These are phyloP conservation scores for Alternaria ventricosa DNA, from an alignment of 2,329 filamentous ascomycete species.

Conservation along the genomic window DNA sequence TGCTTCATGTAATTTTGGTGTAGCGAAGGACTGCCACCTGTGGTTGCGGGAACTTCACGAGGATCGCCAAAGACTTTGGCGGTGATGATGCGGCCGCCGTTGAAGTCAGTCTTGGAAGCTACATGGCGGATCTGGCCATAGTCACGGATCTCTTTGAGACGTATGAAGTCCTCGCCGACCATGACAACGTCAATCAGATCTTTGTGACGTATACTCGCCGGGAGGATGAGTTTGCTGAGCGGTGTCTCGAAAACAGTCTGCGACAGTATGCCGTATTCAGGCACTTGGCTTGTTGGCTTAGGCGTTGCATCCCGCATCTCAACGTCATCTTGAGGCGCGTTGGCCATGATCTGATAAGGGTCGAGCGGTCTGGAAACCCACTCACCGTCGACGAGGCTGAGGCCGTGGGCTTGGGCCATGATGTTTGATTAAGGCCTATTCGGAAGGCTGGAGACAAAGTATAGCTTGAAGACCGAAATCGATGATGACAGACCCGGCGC, in stretches of 20 bases:
- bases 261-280: constrained; percentile 75
- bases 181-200: constrained; percentile 83
- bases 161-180: constrained; percentile 80
- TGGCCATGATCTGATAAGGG: constrained; percentile 52
- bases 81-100: constrained; percentile 73
- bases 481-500: background rate
- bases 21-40: constrained; percentile 26
- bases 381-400: constrained; percentile 39
- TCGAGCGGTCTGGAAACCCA: constrained; percentile 47
- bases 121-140: constrained; percentile 77
- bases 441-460: constrained; percentile 1
- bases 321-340: constrained; percentile 35
- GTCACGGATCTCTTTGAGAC: constrained; percentile 75
- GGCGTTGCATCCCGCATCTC: constrained; percentile 32
- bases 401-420: constrained; percentile 40
- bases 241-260: constrained; percentile 80
- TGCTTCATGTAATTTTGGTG: constrained; percentile 20
- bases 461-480: constrained; percentile 8
- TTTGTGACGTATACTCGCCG: constrained; percentile 75
- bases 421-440: background rate
- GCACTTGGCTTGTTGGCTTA: constrained; percentile 49
- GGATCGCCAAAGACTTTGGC: constrained; percentile 73
- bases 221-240: constrained; percentile 76
- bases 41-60: constrained; percentile 25
- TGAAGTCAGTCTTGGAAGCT: constrained; percentile 80